Conservation (phyloP, 1,284 basidiomycete species). For the Ustilago loliicola region DNA sequence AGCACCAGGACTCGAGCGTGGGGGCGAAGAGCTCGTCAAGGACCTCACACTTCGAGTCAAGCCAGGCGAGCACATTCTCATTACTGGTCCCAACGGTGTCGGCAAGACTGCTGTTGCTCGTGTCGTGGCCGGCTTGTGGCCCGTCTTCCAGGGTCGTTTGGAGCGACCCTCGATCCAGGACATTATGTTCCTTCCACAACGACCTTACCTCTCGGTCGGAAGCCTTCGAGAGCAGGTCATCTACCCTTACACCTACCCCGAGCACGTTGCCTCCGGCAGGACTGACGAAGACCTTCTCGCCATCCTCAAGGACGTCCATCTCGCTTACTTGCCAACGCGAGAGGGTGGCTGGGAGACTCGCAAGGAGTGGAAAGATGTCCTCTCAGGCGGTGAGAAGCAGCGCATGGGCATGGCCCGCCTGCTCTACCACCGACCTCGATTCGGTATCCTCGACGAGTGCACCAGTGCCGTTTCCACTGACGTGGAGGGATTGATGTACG, state of each 20-base stretch:
- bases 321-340: constrained; percentile 85
- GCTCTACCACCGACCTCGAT: constrained; percentile 83
- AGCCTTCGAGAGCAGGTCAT: constrained; percentile 86
- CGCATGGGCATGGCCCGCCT: constrained; percentile 74
- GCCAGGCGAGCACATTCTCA: constrained; percentile 89
- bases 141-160: constrained; percentile 73
- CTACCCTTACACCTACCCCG: constrained; percentile 65
- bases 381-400: constrained; percentile 94
- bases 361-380: constrained; percentile 86
- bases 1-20: constrained; percentile 74
- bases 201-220: constrained; percentile 89
- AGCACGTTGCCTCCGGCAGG: constrained; percentile 72
- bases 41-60: constrained; percentile 80
- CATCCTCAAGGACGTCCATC: constrained; percentile 83
- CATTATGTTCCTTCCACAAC: constrained; percentile 90
- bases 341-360: constrained; percentile 83
- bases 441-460: constrained; percentile 79
- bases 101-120: constrained; percentile 94
- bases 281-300: constrained; percentile 80
- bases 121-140: constrained; percentile 90
- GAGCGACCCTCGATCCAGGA: constrained; percentile 70
- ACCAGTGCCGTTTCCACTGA: constrained; percentile 96
- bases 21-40: constrained; percentile 78
- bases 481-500: constrained; percentile 95
- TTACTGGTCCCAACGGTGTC: constrained; percentile 84